Evolutionary conservation across 2,329 filamentous ascomycete species (phyloP), one percentile per base, ranked within the genome.

Genomic region (Trichoderma oligosporum): DNA sequence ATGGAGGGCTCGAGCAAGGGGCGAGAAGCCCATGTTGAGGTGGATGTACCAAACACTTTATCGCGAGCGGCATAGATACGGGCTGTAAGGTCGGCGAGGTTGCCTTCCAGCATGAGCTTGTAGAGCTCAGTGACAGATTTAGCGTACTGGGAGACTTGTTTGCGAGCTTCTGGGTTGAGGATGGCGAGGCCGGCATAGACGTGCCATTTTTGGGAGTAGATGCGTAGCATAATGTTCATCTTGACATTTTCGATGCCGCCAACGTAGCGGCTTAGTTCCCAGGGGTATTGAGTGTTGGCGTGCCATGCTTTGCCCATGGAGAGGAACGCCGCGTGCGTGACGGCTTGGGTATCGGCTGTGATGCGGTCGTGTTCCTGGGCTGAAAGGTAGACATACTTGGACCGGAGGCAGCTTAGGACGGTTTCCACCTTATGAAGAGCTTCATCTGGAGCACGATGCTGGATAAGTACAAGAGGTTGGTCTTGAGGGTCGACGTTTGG

Each of bases 131-230:
- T 97, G 18, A 96, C 93, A 41, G 87, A 92, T 66, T 88, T 81
- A 8, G 94, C 93, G 71, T 97, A 99, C 77, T 97, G 92, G 56
- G 88, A 83, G 67, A 99, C 97, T 74, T 99, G 94, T 71, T 88
- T 82, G 71, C 88, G 89, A 3, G 94, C 94, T 58, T 91, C 88
- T 0, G 94, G 94, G 71, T 99, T 99, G 58, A 99, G 82, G 68
- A 99, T 99, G 9, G 95, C 94, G 7, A 99, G 86, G 0, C 94
- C 94, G 18, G 94, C 94, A 72, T 99, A 99, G 58, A 99, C 94
- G 76, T 99, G 95, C 95, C 95, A 99, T 74, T 97, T 99, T 73
- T 97, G 96, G 60, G 88, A 87, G 77, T 97, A 99, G 75, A 99
- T 97, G 65, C 94, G 91, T 63, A 99, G 78, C 64, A 91, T 97